Base-by-base conservation (phyloP, 345 rosid species). In the Raphanus raphanistrum region DNA sequence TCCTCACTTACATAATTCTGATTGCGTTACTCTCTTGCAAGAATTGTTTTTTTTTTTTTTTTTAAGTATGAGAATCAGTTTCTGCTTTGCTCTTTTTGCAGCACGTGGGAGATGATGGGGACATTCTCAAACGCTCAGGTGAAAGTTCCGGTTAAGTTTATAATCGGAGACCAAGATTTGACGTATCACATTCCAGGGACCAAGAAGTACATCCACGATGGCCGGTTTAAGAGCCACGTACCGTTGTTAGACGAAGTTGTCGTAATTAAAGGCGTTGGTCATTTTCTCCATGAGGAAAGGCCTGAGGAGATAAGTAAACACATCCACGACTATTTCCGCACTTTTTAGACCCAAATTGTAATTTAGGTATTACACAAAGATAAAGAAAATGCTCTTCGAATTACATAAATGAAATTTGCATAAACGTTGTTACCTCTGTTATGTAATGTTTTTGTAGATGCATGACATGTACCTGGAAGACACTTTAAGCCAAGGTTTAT, bases 101-200 rank as follows among this genome's bases (percentile, higher is more conserved):
- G 83, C 52, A 76, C 80, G 12, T 81, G 83, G 83, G 80, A 81
- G 80, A 70, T 81, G 25, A 75, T 71, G 77, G 80, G 64, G 11
- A 0, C 77, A 27, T 43, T 71, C 6, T 66, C 73, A 45, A 29
- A 62, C 1, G 60, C 73, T 35, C 70, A 76, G 11, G 80, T 80
- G 61, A 76, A 76, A 76, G 80, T 80, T 3, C 80, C 80, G 11
- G 83, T 80, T 41, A 80, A 80, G 71, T 80, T 80, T 21, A 76
- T 80, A 71, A 67, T 76, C 1, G 80, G 77, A 0, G 83, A 71
- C 70, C 59, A 65, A 35, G 83, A 80, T 13, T 60, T 76, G 74
- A 71, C 77, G 0, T 80, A 80, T 10, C 76, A 71, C 68, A 48
- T 59, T 3, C 80, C 80, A 8, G 74, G 83, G 2, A 62, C 76